phyloP scores from a whole-genome alignment of 139 green algal genomes.

The Dunaliella sp. region DNA sequence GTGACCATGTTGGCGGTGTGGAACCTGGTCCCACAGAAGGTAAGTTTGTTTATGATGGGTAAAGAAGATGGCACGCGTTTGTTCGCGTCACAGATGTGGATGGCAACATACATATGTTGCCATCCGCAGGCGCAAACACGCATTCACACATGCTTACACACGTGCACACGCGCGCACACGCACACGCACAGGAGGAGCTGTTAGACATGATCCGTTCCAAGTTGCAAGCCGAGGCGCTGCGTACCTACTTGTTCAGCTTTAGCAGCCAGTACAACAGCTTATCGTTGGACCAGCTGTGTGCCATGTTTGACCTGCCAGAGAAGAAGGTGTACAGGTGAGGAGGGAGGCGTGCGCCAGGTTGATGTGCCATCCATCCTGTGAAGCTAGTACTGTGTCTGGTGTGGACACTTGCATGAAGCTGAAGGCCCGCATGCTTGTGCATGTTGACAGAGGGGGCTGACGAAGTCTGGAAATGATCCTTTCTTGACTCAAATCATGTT shows the following conservation, averaged over 20 bases:
- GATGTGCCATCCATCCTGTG: too few relatives aligned
- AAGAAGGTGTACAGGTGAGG: slow-evolving; percentile 52
- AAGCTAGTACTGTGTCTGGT: too few relatives aligned
- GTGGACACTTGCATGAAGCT: too few relatives aligned
- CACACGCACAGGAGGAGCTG: slow-evolving; percentile 35
- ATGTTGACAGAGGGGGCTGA: too few relatives aligned
- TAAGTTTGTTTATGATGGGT: slow-evolving; percentile 17
- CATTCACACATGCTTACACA: too few relatives aligned
- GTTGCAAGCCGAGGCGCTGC: slow-evolving; percentile 83
- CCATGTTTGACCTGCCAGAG: slow-evolving; percentile 87
- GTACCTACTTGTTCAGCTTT: slow-evolving; percentile 93
- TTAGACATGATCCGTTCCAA: slow-evolving; percentile 76
- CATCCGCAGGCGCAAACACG: too few relatives aligned
- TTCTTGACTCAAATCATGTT: too few relatives aligned
- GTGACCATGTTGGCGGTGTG: slow-evolving; percentile 70
- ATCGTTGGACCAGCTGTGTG: slow-evolving; percentile 79
- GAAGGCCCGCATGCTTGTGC: too few relatives aligned
- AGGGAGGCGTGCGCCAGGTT: not conserved
- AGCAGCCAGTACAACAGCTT: slow-evolving; percentile 82
- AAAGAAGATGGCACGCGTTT: not conserved
- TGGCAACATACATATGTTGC: not conserved
- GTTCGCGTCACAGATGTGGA: not conserved
- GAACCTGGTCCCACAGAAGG: slow-evolving; percentile 74
- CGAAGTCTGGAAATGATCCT: too few relatives aligned
- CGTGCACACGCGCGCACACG: too few relatives aligned